Evolutionary conservation across 805 yeast genomes (phyloP), one percentile per base, ranked within the genome.

Genomic region (Yarrowia porcina): DNA sequence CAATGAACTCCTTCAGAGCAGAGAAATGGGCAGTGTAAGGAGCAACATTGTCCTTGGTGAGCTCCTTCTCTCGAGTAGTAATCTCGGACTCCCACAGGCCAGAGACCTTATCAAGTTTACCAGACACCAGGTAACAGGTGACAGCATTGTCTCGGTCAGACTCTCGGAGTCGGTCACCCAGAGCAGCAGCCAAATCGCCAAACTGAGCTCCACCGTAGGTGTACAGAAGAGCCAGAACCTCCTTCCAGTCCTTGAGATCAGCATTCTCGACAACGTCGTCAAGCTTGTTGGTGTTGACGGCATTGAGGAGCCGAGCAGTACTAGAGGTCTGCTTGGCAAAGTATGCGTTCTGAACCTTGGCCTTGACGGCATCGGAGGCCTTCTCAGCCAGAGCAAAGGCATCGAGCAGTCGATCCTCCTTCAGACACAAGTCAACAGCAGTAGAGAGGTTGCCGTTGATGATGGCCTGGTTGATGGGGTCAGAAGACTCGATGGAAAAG

Each of bases 81-180:
- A 88, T 77, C 74, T 94, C 99, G 27, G 83, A 78, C 60, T 89
- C 80, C 99, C 99, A 94, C 66, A 94, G 82, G 12, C 78, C 73
- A 4, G 96, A 83, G 50, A 90, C 86, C 70, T 86, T 88, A 66
- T 88, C 96, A 60, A 91, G 78, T 4, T 94, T 86, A 45, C 85
- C 82, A 30, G 97, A 97, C 20, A 90, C 88, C 67, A 90, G 78
- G 73, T 86, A 94, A 66, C 91, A 85, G 33, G 83, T 74, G 49
- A 93, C 77, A 2, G 99, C 96, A 71, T 85, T 82, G 69, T 85
- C 83, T 73, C 97, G 83, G 21, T 79, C 76, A 7, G 81, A 77
- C 12, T 67, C 75, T 60, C 83, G 75, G 21, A 94, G 75, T 67
- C 97, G 83, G 72, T 89, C 91, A 71, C 97, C 99, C 65, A 94